Percentiles rank a stretch among this genome's conserved stretches.
Conservation (phyloP, 768 basidiomycete genomes). For the Leucocoprinus sp. region DNA sequence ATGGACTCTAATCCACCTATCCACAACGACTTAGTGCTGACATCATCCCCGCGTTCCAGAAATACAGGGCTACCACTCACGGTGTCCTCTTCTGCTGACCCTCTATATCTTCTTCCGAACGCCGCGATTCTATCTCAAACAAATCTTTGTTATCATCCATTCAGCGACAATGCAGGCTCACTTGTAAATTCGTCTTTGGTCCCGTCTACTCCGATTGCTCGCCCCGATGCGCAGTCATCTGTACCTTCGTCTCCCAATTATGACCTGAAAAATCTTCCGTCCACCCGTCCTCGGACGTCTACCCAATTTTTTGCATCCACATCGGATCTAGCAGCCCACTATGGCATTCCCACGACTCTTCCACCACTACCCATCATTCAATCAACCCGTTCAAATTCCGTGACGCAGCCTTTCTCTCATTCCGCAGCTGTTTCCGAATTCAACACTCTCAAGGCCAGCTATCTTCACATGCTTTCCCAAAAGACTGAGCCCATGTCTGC, state of each 20-base stretch:
- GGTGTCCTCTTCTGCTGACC: conserved; percentile 36
- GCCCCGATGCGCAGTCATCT: conserved; percentile 30
- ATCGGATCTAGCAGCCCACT: conserved; percentile 64
- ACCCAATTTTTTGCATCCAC: conserved; percentile 54
- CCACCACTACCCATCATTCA: conserved; percentile 61
- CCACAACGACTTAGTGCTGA: conserved; percentile 42
- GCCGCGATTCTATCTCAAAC: conserved; percentile 45
- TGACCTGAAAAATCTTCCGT: conserved; percentile 53
- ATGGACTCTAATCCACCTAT: conserved; percentile 15
- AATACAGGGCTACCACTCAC: conserved; percentile 35
- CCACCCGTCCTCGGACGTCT: conserved; percentile 60
- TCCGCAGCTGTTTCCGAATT: conserved; percentile 33
- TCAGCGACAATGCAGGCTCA: conserved; percentile 38
- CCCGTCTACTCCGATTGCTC: conserved; percentile 29
- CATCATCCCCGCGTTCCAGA: conserved; percentile 45
- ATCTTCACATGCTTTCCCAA: conserved; percentile 60
- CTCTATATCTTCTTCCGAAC: conserved; percentile 21
- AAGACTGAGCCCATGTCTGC: conserved; percentile 33
- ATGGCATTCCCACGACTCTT: conserved; percentile 70
- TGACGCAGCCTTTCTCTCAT: conserved; percentile 24
- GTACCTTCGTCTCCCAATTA: conserved; percentile 44
- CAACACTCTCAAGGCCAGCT: conserved; percentile 46
- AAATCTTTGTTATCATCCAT: conserved; percentile 21
- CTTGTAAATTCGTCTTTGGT: conserved; percentile 40
- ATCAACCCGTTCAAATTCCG: conserved; percentile 38